These are phyloP conservation scores for Fusarium palustre DNA, from an alignment of 2,329 filamentous ascomycete genomes.

Conservation along the genomic window DNA sequence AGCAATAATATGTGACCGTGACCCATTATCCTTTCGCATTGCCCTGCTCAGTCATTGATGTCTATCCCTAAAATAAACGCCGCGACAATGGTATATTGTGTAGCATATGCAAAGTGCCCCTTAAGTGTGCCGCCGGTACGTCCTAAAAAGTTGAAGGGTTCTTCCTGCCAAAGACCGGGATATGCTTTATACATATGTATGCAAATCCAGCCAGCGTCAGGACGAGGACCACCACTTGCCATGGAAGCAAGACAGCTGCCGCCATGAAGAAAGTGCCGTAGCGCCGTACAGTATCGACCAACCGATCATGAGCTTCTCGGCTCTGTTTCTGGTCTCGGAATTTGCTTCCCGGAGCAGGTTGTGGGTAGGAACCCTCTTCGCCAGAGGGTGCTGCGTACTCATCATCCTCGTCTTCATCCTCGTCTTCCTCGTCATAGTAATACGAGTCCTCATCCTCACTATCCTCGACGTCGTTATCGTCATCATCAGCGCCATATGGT, in stretches of 20 bases:
- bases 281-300: constrained; percentile 57
- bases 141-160: constrained; percentile 45
- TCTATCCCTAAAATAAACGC: constrained; percentile 48
- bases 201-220: constrained; percentile 52
- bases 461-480: constrained; percentile 50
- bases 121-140: constrained; percentile 22
- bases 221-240: constrained; percentile 54
- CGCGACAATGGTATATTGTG: constrained; percentile 46
- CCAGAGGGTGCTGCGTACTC: constrained; percentile 38
- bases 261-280: constrained; percentile 58
- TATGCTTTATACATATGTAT: constrained; percentile 56
- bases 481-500: constrained; percentile 58
- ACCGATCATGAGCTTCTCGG: constrained; percentile 52
- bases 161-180: constrained; percentile 40
- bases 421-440: constrained; percentile 42
- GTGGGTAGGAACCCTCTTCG: constrained; percentile 38
- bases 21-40: constrained; percentile 18
- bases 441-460: constrained; percentile 47
- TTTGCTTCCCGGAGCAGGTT: constrained; percentile 41
- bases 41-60: constrained; percentile 17
- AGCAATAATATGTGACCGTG: constrained; percentile 19
- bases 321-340: constrained; percentile 49
- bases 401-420: constrained; percentile 45
- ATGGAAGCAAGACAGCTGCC: constrained; percentile 61
- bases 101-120: constrained; percentile 30